Conservation (phyloP, 1,284 basidiomycete species). For the Moesziomyces sp. region DNA sequence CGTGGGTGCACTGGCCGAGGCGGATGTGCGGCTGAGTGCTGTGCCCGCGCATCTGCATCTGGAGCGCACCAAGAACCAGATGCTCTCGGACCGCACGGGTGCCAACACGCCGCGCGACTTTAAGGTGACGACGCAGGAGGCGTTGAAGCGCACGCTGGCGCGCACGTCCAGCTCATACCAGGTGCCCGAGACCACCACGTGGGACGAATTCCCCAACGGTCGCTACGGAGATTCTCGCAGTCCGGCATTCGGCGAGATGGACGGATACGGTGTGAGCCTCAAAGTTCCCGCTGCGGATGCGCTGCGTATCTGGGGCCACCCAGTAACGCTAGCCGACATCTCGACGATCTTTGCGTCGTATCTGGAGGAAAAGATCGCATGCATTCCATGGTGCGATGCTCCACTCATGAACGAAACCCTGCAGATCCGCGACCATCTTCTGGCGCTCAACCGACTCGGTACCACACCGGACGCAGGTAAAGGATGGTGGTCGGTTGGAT, state of each 20-base stretch:
- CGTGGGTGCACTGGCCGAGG: conserved; percentile 17
- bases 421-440: conserved; percentile 82
- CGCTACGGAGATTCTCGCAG: conserved; percentile 64
- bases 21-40: conserved; percentile 10
- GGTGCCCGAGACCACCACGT: conserved; percentile 49
- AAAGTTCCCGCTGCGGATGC: conserved; percentile 73
- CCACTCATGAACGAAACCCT: conserved; percentile 86
- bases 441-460: conserved; percentile 74
- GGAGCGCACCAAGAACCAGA: conserved; percentile 35
- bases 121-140: conserved; percentile 39
- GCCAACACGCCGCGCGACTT: conserved; percentile 45
- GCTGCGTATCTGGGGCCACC: conserved; percentile 82
- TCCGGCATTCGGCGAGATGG: conserved; percentile 66
- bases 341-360: conserved; percentile 82
- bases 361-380: conserved; percentile 75
- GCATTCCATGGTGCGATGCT: conserved; percentile 89
- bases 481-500: conserved; percentile 92
- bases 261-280: conserved; percentile 65
- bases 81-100: conserved; percentile 49
- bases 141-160: conserved; percentile 37
- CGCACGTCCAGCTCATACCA: conserved; percentile 45
- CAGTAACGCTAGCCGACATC: conserved; percentile 78
- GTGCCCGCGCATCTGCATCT: conserved; percentile 34
- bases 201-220: conserved; percentile 68
- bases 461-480: conserved; percentile 26